A percentile compares a stretch with the other conserved stretches of the same genome.
phyloP scores from a whole-genome alignment of 2,329 filamentous ascomycete genomes.

The Lecanicillium sp. region DNA sequence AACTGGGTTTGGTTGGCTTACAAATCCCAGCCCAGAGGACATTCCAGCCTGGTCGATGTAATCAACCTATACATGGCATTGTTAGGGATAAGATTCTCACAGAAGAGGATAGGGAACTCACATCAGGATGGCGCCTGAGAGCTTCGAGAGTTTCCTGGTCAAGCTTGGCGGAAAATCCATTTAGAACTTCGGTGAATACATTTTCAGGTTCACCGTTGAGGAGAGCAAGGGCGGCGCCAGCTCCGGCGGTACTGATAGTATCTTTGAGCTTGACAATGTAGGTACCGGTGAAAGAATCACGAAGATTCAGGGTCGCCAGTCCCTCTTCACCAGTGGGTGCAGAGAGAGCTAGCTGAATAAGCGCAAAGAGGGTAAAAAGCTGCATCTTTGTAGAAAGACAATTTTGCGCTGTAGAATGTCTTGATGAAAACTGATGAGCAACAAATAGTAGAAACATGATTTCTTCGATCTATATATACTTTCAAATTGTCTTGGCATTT shows the following conservation, averaged over 20 bases:
- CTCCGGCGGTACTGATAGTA: constrained; percentile 8
- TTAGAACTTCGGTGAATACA: constrained; percentile 15
- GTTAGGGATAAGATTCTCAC: neutral
- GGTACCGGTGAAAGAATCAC: constrained; percentile 15
- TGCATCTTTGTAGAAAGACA: constrained; percentile 12
- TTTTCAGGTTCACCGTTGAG: constrained; percentile 15
- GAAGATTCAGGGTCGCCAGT: constrained; percentile 10
- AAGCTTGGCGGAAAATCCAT: constrained; percentile 17
- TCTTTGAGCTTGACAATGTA: constrained; percentile 23
- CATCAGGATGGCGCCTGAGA: constrained; percentile 16
- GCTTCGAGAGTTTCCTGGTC: constrained; percentile 13
- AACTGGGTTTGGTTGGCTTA: constrained; percentile 26
- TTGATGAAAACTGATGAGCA: no score
- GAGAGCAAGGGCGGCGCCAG: constrained; percentile 10
- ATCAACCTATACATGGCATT: constrained; percentile 17
- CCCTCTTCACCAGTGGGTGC: constrained; percentile 14
- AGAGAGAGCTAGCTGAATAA: constrained; percentile 15
- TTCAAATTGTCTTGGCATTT: neutral
- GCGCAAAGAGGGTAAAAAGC: constrained; percentile 14
- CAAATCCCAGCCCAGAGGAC: constrained; percentile 41
- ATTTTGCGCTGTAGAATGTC: no score
- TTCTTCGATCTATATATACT: neutral
- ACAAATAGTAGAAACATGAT: no score
- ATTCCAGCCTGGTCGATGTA: constrained; percentile 32
- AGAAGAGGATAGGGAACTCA: constrained; percentile 11